Conservation (phyloP, 768 basidiomycete species). For the Rhizopogon roseolus region DNA sequence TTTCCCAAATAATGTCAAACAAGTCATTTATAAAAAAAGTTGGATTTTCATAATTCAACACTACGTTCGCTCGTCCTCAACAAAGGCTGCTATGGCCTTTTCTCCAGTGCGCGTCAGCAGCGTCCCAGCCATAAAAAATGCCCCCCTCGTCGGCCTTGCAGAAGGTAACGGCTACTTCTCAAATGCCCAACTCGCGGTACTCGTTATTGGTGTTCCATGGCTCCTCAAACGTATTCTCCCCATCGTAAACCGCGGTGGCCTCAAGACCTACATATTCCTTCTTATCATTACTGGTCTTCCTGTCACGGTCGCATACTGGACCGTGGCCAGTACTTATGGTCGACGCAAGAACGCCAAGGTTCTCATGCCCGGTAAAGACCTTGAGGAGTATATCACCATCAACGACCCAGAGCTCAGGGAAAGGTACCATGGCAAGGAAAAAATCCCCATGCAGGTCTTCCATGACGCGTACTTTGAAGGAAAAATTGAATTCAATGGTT, state of each 20-base stretch:
- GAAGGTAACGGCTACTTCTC: constrained; percentile 86
- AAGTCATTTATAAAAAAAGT: neutral
- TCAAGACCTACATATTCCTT: constrained; percentile 83
- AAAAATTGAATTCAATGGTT: constrained; percentile 95
- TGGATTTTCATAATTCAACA: neutral
- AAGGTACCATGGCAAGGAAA: constrained; percentile 76
- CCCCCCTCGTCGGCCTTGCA: constrained; percentile 73
- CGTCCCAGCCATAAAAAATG: constrained; percentile 78
- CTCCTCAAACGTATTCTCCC: constrained; percentile 79
- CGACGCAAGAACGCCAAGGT: constrained; percentile 82
- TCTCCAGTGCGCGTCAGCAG: constrained; percentile 56
- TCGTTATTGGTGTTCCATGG: constrained; percentile 79
- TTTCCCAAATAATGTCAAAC: neutral
- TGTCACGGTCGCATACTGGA: constrained; percentile 85
- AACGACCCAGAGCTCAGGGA: constrained; percentile 78
- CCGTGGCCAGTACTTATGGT: constrained; percentile 78
- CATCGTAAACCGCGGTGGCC: constrained; percentile 76
- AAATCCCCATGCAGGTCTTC: constrained; percentile 97
- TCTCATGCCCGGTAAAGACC: constrained; percentile 73
- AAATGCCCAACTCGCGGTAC: constrained; percentile 72
- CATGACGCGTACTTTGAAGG: constrained; percentile 97
- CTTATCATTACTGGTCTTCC: constrained; percentile 72
- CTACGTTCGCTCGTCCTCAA: too few species aligned
- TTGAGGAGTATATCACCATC: constrained; percentile 89
- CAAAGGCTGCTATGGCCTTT: constrained; percentile 29